Percentiles rank a stretch among this genome's conserved stretches.
Conservation (phyloP, 2,329 filamentous ascomycete genomes). For the Fusarium agapanthi region DNA sequence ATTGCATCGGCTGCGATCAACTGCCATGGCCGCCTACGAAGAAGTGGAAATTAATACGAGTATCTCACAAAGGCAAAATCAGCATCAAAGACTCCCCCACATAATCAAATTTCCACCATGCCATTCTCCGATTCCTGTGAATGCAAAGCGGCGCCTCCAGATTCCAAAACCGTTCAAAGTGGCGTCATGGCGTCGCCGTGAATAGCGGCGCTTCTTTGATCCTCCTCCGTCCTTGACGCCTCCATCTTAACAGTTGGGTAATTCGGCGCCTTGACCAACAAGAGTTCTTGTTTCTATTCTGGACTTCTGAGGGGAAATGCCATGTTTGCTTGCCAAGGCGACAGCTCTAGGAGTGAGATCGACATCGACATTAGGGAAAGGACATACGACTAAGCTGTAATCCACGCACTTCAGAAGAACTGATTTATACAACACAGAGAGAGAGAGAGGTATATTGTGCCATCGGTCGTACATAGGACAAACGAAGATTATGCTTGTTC, state of each 20-base stretch:
- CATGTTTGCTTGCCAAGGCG: not conserved
- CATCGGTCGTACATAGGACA: accelerated
- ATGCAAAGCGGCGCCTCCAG: not conserved
- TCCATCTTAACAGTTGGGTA: not conserved
- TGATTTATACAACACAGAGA: accelerated
- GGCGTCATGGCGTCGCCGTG: not conserved
- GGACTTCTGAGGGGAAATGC: accelerated
- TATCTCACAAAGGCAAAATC: accelerated
- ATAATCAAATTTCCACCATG: not conserved
- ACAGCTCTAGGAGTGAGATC: not conserved
- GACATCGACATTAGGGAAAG: accelerated
- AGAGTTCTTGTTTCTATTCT: not conserved
- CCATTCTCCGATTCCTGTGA: accelerated
- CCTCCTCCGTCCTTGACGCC: not conserved
- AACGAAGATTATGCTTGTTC: accelerated
- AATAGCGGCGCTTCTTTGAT: not conserved
- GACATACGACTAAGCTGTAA: not conserved
- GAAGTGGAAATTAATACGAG: not conserved
- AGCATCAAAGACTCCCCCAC: not conserved
- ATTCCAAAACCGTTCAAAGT: not conserved
- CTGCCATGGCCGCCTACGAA: accelerated
- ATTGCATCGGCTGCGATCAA: not conserved
- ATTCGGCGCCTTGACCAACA: not conserved
- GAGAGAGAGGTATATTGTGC: accelerated
- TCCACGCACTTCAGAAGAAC: not conserved